These are phyloP conservation scores for Cyberlindnera euphorbiiphila DNA, from an alignment of 805 yeast species.

Conservation along the genomic window DNA sequence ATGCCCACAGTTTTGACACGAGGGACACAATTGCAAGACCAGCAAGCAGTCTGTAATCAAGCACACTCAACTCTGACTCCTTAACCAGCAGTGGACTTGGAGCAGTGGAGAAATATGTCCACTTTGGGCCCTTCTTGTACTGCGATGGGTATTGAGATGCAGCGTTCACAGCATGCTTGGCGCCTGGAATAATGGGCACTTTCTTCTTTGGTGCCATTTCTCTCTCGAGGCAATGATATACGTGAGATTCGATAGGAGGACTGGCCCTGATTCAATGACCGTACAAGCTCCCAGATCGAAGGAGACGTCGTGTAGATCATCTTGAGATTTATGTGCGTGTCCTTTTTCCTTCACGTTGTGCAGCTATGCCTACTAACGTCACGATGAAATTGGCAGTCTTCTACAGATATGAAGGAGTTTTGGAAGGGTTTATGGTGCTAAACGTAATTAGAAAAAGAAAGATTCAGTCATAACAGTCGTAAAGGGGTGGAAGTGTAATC, in stretches of 20 bases:
- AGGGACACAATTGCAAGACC: constrained; percentile 23
- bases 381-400: not conserved
- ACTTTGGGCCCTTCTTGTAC: constrained; percentile 31
- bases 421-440: not conserved
- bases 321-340: no score
- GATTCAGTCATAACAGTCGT: constrained; percentile 8
- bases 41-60: constrained; percentile 3
- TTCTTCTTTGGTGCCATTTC: constrained; percentile 14
- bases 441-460: not conserved
- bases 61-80: constrained; percentile 7
- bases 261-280: no score
- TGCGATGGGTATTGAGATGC: constrained; percentile 25
- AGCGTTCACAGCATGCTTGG: constrained; percentile 1
- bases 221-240: no score
- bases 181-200: constrained; percentile 2
- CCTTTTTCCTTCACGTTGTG: constrained; percentile 5
- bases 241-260: no score
- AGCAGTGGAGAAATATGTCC: constrained; percentile 31
- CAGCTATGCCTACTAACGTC: not conserved
- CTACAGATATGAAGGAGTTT: not conserved
- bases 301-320: no score
- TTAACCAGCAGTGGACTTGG: constrained; percentile 20
- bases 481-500: not conserved
- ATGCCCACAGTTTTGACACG: constrained; percentile 19
- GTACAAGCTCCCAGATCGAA: no score